A percentile compares a stretch with the other conserved stretches of the same genome.
These are phyloP conservation scores for Cordyceps pruinosa DNA, from an alignment of 2,329 filamentous ascomycete species.

Conservation along the genomic window DNA sequence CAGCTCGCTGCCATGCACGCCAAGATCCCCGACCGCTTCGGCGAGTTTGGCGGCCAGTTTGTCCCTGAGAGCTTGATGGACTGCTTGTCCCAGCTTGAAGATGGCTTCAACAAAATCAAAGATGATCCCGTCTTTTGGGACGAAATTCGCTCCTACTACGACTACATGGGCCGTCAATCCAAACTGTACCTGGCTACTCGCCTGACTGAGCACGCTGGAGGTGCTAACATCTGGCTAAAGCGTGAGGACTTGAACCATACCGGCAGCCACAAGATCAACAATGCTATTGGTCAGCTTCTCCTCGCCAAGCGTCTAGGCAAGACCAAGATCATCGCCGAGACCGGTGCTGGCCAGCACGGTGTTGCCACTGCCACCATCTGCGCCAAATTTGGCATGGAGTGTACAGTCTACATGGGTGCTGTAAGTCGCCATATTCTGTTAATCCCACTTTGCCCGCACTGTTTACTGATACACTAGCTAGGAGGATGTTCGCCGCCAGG, in stretches of 20 bases:
- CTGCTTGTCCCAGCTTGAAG: constrained; percentile 83
- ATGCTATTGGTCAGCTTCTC: constrained; percentile 87
- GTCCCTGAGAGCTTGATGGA: constrained; percentile 98
- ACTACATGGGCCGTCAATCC: constrained; percentile 93
- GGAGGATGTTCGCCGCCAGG: constrained; percentile 92
- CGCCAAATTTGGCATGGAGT: constrained; percentile 97
- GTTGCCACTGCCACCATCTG: constrained; percentile 96
- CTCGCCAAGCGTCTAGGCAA: constrained; percentile 82
- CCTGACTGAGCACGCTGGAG: constrained; percentile 80
- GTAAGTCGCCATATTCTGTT: constrained; percentile 29
- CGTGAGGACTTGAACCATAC: constrained; percentile 97
- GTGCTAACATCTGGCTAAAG: constrained; percentile 96
- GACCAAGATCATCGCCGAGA: constrained; percentile 96
- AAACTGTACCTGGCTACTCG: constrained; percentile 84
- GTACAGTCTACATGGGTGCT: constrained; percentile 96
- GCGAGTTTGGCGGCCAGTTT: constrained; percentile 94
- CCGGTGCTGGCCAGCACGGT: constrained; percentile 94
- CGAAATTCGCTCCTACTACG: constrained; percentile 91
- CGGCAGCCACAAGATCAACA: constrained; percentile 99
- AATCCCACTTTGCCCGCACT: background rate
- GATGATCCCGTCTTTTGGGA: constrained; percentile 93
- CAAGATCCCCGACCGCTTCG: constrained; percentile 78
- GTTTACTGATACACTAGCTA: constrained; percentile 22
- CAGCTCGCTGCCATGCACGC: constrained; percentile 78
- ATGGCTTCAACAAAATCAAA: constrained; percentile 80